Base-by-base conservation (phyloP, 192 early-diverging fungal genomes). In the Entrophospora sp. region DNA sequence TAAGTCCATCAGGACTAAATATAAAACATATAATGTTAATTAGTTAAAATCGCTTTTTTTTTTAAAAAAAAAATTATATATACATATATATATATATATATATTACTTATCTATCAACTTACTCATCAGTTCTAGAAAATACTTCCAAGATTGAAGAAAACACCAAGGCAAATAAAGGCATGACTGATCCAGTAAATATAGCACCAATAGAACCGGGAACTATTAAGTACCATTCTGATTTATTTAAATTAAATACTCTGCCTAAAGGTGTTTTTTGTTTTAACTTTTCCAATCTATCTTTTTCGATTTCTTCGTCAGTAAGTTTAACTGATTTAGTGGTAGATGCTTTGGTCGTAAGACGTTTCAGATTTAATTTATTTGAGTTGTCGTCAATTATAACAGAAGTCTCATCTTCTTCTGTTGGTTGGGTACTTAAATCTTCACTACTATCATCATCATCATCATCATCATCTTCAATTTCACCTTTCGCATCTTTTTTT, bases 81-180 rank as follows among this genome's bases (percentile, higher is more conserved):
- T 52, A 82, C 57, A 61, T 83, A 78, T 28, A 69, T 73, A 27
- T 74, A 79, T 45, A 77, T 61, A 12, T 77, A 79, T 61, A 88
- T 77, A 36, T 80, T 56, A 2, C 2, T 20, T 31, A 43, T 14
- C 12, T 14, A 49, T 44, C 7, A 30, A 9, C 27, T 48, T 45
- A 35, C 57, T 69, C 14, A 7, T 69, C 44, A 40, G 8, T 5
- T 27, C 53, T 43, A 1, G 45, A 61, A 38, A 52, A 59, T 34
- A 44, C 31, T 6, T 52, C 16, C 14, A 62, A 42, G 6, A 38
- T 55, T 5, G 30, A 30, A 30, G 66, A 36, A 18, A 86, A 87
- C 66, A 87, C 72, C 20, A 90, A 70, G 27, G 92, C 83, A 73
- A 93, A 96, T 14, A 85, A 68, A 13, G 94, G 94, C 68, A 91